Percentiles rank a stretch among this genome's conserved stretches.
Evolutionary conservation across 164 flowering plant species (phyloP).

Genomic region (Vitis rotundifolia): DNA sequence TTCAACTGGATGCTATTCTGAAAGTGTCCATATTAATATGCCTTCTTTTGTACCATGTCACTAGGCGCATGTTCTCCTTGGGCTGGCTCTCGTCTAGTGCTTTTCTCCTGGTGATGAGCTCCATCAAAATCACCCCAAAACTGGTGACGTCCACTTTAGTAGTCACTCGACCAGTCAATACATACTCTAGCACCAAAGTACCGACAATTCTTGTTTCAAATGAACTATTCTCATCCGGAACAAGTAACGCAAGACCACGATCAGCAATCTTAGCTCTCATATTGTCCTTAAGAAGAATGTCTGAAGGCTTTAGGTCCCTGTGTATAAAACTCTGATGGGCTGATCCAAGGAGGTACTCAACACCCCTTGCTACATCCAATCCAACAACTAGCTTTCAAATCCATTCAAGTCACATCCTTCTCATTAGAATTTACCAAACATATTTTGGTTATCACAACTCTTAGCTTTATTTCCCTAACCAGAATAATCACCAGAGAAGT

Average conservation of each 20-base stretch:
- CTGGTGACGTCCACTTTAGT: conserved; percentile 14
- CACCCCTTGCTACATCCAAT: no score
- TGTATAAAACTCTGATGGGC: conserved; percentile 26
- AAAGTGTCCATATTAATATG: no score
- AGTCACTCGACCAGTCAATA: conserved; percentile 16
- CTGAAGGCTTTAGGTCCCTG: conserved; percentile 29
- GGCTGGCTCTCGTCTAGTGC: conserved; percentile 10
- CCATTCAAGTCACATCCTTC: no score
- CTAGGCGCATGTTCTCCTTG: no score
- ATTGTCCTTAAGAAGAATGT: conserved; percentile 28
- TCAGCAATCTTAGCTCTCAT: conserved; percentile 30
- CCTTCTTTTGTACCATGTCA: no score
- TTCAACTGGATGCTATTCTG: no score
- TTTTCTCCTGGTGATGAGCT: conserved; percentile 3
- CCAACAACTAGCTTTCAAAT: no score
- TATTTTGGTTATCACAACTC: no score
- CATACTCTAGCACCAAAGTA: conserved; percentile 31
- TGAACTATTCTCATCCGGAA: conserved; percentile 24
- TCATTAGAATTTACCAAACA: no score
- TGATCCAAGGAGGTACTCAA: neutral
- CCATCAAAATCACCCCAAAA: conserved; percentile 13
- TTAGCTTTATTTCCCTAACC: no score
- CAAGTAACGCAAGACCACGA: conserved; percentile 21
- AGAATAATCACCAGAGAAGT: no score
- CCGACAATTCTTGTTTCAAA: conserved; percentile 26